A percentile compares a stretch with the other conserved stretches of the same genome.
Evolutionary conservation across 108 stramenopile species (phyloP).

Genomic region (Cylindrotheca fusiformis): DNA sequence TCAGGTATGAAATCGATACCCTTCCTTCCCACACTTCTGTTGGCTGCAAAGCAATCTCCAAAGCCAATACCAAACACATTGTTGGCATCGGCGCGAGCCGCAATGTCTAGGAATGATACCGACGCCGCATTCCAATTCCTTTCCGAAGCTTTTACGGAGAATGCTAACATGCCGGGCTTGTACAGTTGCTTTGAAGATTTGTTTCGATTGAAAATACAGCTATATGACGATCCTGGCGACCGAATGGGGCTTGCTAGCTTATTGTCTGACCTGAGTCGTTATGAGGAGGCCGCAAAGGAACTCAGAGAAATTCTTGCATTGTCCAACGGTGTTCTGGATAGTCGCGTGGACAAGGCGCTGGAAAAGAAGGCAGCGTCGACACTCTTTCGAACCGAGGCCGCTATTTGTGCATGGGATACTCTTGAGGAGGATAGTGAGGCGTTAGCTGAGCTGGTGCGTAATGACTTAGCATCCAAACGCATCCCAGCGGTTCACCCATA

Average conservation of each 20-base stretch:
- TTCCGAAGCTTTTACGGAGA: conserved; percentile 23
- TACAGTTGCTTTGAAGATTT: conserved; percentile 15
- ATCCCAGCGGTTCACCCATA: conserved; percentile 45
- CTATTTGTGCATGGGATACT: conserved; percentile 42
- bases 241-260: conserved; percentile 52
- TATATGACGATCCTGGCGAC: conserved; percentile 37
- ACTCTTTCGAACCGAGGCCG: conserved; percentile 47
- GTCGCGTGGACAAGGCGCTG: neutral
- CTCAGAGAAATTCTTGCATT: conserved; percentile 7
- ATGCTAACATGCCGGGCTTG: conserved; percentile 26
- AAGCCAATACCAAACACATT: conserved; percentile 1
- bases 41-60: neutral
- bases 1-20: too few relatives aligned
- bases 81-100: conserved; percentile 14
- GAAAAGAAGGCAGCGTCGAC: conserved; percentile 30
- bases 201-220: conserved; percentile 36
- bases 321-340: neutral
- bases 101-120: conserved; percentile 17
- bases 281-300: conserved; percentile 43
- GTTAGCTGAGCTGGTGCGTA: conserved; percentile 20
- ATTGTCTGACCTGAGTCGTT: conserved; percentile 44
- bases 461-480: neutral
- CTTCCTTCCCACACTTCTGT: neutral
- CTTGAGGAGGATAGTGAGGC: conserved; percentile 36
- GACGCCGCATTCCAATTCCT: conserved; percentile 32